These are phyloP conservation scores for Spergularia bocconei DNA, from an alignment of 148 eudicot genomes.

Conservation along the genomic window DNA sequence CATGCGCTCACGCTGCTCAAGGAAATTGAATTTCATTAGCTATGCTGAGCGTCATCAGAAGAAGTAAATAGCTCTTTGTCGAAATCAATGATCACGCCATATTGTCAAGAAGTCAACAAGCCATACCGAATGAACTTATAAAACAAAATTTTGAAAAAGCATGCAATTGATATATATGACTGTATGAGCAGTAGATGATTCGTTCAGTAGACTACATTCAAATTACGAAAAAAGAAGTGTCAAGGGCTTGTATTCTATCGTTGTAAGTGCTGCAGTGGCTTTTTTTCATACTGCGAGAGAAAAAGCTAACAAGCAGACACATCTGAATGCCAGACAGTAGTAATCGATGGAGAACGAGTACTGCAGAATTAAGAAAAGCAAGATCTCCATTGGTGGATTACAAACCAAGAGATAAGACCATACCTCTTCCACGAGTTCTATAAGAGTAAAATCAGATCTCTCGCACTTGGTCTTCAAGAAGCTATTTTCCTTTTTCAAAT, in stretches of 20 bases:
- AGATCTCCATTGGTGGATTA: neutral
- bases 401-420: conserved; percentile 12
- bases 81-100: neutral
- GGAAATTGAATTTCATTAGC: conserved; percentile 12
- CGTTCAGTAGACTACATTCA: no score
- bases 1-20: conserved; percentile 76
- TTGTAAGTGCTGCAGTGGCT: no score
- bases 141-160: neutral
- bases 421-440: conserved; percentile 94
- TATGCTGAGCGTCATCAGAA: neutral
- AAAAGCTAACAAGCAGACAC: no score
- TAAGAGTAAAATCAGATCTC: conserved; percentile 74
- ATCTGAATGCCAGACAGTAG: no score
- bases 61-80: neutral
- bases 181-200: no score
- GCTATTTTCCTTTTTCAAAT: conserved; percentile 79
- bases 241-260: no score
- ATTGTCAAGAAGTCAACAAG: neutral
- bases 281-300: no score
- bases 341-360: neutral
- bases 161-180: neutral
- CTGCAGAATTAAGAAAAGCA: neutral
- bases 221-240: no score
- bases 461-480: conserved; percentile 87
- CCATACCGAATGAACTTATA: neutral